A percentile compares a stretch with the other conserved stretches of the same genome.
Conservation (phyloP, 2,329 filamentous ascomycete genomes). For the Lasiodiplodia hormozganensis region DNA sequence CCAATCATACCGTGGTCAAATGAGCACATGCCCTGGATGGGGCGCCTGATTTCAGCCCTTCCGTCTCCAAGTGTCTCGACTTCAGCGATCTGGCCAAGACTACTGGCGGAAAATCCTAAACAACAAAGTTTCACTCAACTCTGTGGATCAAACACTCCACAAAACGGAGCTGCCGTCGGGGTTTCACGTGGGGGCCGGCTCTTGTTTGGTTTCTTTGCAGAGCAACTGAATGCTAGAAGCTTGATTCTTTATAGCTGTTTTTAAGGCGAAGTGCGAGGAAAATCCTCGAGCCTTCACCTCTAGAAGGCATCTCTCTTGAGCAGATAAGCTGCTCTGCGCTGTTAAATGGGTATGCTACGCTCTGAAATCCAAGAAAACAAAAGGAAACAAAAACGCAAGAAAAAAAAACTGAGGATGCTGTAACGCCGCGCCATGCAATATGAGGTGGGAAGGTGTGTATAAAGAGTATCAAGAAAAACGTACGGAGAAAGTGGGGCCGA, state of each 20-base stretch:
- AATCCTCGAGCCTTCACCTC: neutral
- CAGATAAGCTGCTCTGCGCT: neutral
- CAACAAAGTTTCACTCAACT: neutral
- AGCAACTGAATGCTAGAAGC: slow-evolving; percentile 2
- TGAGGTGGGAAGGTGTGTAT: neutral
- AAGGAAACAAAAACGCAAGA: neutral
- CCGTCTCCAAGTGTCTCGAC: neutral
- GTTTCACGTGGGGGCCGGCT: neutral
- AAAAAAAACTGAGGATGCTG: neutral
- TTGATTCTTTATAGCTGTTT: slow-evolving; percentile 9
- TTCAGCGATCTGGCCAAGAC: neutral
- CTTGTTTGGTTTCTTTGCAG: neutral
- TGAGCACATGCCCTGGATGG: neutral
- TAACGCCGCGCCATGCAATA: slow-evolving; percentile 13
- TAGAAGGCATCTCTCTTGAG: slow-evolving; percentile 4
- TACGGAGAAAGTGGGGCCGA: neutral
- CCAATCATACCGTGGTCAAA: neutral
- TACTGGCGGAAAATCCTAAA: neutral
- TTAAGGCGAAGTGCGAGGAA: no score
- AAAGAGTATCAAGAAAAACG: slow-evolving; percentile 1
- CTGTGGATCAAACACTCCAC: neutral
- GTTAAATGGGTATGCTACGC: slow-evolving; percentile 4
- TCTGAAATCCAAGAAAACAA: neutral
- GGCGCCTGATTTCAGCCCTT: neutral
- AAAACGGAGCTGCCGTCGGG: no score